Evolutionary conservation across 2,329 filamentous ascomycete genomes (phyloP), one percentile per base, ranked within the genome.

Genomic region (Chalaropsis thielavioides): DNA sequence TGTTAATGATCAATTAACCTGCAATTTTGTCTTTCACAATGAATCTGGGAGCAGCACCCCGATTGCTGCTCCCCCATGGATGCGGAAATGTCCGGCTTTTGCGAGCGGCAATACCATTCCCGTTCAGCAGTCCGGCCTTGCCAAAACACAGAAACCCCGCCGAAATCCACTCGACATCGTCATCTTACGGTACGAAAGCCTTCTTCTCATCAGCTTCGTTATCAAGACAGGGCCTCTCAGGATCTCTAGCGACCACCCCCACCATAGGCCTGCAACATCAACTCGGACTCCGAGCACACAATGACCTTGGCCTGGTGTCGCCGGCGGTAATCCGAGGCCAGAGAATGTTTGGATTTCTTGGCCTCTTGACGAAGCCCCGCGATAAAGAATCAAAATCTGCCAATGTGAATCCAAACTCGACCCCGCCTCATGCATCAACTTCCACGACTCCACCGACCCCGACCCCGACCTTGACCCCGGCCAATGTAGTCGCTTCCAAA

Each of bases 1-100:
- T 59, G 58, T 65, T 59, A 6, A 62, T 65, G 60, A 58, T 6
- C 43, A 40, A 49, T 31, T 62, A 56, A 62, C 40, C n/a, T 17
- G 40, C 43, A 5, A 15, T 68, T 68, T 68, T 70, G 67, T 68
- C 70, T 68, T 70, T 71, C 71, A 76, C 70, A 69, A 81, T 81
- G 79, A 76, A 76, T 73, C 75, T 77, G 74, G 78, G 76, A 73
- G 75, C 75, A 71, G 74, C 78, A 71, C 79, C 78, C 70, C 77
- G 76, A 71, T 75, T 75, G 74, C 75, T 80, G 75, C 75, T 79
- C 74, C 78, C 78, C 44, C 51, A 64, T 35, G 51, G 62, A 64
- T 63, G 66, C 63, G 51, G 63, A 41, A 59, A 63, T 35, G 51
- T 10, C n/a, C 46, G 44, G 19, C 41, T 51, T 17, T 63, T 44